Base-by-base conservation (phyloP, 2,329 filamentous ascomycete species). In the Sarocladiaceae sp. region DNA sequence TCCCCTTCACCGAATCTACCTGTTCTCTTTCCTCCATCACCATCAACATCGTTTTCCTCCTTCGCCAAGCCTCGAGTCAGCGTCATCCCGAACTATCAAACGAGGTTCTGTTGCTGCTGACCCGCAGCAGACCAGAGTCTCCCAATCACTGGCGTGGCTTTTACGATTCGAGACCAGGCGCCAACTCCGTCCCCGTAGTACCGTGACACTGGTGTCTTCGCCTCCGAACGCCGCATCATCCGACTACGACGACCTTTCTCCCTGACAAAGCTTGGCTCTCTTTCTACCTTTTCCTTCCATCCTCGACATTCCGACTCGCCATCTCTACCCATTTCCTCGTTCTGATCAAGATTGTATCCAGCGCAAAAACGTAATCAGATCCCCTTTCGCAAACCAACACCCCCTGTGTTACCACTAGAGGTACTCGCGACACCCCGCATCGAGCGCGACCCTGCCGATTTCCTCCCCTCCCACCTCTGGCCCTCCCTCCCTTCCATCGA, bases 401-500 rank as follows among this genome's bases (percentile, higher is more conserved):
- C 40, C 8, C 6, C 37, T 23, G 3, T 20, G 12, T n/a, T n/a
- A n/a, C n/a, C n/a, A n/a, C n/a, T n/a, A n/a, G n/a, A n/a, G n/a
- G n/a, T 44, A 44, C 40, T 44, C 22, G 40, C 40, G 40, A 44
- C 40, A 44, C 40, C 40, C 40, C 40, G 40, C 40, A 44, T 44
- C 40, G 40, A 22, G 40, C 40, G 22, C 40, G 40, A 44, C 40
- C 40, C 40, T 44, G 28, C 37, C 28, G 23, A 26, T 44, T 44
- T 44, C 40, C 40, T 44, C 22, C 40, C 22, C 40, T 26, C 40
- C 40, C 17, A 10, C n/a, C 25, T 20, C 20, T 17, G 10, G 22
- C 13, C 28, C 13, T 33, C 25, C 26, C 12, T 29, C n/a, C 12
- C 26, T 20, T 18, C 44, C 26, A 3, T 8, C 44, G 4, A 29